Percentiles rank a stretch among this genome's conserved stretches.
Evolutionary conservation across 257 asterid genomes (phyloP).

Genomic region (Solanum paucissectum): DNA sequence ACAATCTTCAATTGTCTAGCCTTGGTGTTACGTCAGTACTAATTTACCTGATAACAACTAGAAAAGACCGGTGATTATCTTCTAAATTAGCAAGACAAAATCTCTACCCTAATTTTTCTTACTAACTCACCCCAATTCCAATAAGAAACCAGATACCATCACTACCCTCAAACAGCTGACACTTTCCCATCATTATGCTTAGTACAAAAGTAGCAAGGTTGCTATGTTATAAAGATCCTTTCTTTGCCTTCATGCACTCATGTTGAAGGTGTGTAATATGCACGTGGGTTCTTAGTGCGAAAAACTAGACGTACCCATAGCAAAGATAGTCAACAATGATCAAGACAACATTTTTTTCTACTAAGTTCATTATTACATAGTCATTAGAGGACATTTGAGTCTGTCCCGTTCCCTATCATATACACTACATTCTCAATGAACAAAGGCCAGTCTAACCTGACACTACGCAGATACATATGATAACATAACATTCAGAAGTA

Average conservation of each 20-base stretch:
- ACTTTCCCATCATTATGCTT: background rate
- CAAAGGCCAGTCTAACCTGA: background rate
- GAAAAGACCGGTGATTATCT: background rate
- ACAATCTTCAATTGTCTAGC: background rate
- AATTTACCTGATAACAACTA: background rate
- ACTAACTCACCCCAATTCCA: background rate
- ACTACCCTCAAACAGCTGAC: background rate
- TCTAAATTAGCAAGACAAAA: background rate
- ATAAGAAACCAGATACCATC: background rate
- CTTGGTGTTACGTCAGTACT: background rate
- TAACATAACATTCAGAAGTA: background rate
- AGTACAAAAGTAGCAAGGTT: background rate
- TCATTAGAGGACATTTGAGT: background rate
- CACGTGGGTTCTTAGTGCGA: background rate
- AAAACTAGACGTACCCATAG: background rate
- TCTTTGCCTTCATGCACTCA: background rate
- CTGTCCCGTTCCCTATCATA: rapidly evolving
- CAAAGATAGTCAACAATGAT: background rate
- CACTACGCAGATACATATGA: background rate
- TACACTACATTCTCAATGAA: background rate
- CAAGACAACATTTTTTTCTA: background rate
- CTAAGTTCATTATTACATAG: background rate
- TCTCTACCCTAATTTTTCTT: background rate
- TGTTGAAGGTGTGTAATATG: background rate
- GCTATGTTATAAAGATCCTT: background rate